Percentiles rank a stretch among this genome's conserved stretches.
phyloP scores from a whole-genome alignment of 345 rosid species.

The Turritis glabra region DNA sequence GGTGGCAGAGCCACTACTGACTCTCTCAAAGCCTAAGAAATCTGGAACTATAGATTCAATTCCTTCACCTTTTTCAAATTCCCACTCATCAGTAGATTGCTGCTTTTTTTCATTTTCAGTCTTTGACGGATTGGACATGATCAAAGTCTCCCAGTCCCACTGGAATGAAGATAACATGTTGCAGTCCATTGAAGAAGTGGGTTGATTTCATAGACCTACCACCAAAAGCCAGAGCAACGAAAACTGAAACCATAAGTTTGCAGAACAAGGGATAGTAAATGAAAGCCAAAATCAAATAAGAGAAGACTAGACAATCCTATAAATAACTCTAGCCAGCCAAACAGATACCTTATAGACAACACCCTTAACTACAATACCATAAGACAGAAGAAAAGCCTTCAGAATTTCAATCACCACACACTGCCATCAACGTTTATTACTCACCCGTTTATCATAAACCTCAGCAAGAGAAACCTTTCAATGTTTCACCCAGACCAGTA shows the following conservation, averaged over 20 bases:
- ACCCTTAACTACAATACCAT: neutral
- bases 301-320: neutral
- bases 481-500: conserved; percentile 38
- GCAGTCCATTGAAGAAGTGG: conserved; percentile 69
- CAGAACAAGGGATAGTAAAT: neutral
- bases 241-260: conserved; percentile 18
- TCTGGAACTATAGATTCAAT: conserved; percentile 56
- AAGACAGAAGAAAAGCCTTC: neutral
- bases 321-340: neutral
- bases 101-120: conserved; percentile 51
- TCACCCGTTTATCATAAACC: conserved; percentile 1
- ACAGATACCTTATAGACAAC: conserved; percentile 5
- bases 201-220: conserved; percentile 43
- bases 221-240: conserved; percentile 23
- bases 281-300: conserved; percentile 11
- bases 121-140: conserved; percentile 50
- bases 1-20: conserved; percentile 59
- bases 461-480: conserved; percentile 26
- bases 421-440: neutral
- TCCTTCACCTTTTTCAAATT: conserved; percentile 56
- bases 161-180: conserved; percentile 56
- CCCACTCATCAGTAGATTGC: conserved; percentile 57
- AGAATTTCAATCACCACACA: conserved; percentile 1
- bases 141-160: conserved; percentile 85
- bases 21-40: conserved; percentile 50